phyloP scores from a whole-genome alignment of 768 basidiomycete genomes.

The Xanthoconium purpureum region DNA sequence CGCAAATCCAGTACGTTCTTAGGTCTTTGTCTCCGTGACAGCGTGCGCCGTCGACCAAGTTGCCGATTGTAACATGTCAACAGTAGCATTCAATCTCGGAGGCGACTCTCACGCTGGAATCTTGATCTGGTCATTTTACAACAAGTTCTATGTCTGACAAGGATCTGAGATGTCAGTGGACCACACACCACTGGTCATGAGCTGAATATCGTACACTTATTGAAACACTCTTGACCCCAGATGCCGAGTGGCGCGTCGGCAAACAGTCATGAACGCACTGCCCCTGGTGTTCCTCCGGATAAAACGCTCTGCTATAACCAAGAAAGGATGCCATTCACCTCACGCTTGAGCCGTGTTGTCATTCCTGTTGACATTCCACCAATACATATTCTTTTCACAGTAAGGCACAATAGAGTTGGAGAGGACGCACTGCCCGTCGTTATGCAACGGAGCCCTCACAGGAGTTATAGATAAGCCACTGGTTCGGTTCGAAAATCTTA shows the following conservation, averaged over 20 bases:
- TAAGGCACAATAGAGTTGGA: constrained; percentile 11
- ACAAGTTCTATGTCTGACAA: neutral
- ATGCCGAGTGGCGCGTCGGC: neutral
- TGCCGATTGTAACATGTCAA: neutral
- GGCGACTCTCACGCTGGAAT: neutral
- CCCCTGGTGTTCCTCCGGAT: neutral
- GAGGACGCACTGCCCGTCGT: neutral
- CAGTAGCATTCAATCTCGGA: neutral
- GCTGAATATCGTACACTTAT: too few relatives aligned
- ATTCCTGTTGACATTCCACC: neutral
- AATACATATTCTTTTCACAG: too few relatives aligned
- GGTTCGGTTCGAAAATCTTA: neutral
- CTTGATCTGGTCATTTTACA: neutral
- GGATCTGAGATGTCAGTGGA: neutral
- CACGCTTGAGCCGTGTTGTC: neutral
- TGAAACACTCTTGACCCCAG: neutral
- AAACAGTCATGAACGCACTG: neutral
- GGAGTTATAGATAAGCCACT: neutral
- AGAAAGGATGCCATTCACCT: neutral
- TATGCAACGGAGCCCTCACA: neutral
- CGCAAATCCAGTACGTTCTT: neutral
- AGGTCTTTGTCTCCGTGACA: neutral
- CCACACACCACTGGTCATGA: neutral
- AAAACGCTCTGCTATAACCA: neutral
- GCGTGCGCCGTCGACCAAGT: neutral